Evolutionary conservation across 1,284 basidiomycete genomes (phyloP), one percentile per base, ranked within the genome.

Genomic region (Ganoderma leucocontextum): DNA sequence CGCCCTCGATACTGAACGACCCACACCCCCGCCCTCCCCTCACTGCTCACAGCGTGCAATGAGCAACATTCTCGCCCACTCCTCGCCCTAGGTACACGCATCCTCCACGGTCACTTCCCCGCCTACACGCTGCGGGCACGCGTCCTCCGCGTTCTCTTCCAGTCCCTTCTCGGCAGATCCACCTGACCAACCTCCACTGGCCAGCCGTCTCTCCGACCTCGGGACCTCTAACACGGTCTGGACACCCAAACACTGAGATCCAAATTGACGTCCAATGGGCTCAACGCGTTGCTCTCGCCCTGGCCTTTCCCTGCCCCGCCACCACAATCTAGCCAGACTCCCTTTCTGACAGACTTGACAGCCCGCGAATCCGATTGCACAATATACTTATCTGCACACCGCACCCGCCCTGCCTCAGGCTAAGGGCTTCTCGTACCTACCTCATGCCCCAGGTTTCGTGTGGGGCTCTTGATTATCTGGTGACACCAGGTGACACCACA

Each of bases 151-250:
- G n/a, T 39, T 60, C 22, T 38, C 41, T 17, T 60, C 38, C 19
- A 39, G 58, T 25, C 22, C 58, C 22, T 22, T 60, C 58, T 60
- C 58, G 58, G 58, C 58, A 60, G n/a, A 41, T 38, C 58, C 38
- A 39, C 38, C 58, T 38, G 55, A 38, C 55, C 7, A 38, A 35
- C n/a, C 55, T 22, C 22, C 22, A 19, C 36, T 22, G 57, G 57
- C 36, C 55, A 36, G 9, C 39, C 57, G 12, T 36, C 55, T 38
- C 35, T 33, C 55, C 55, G 55, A 58, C 33, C 55, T 15, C 13
- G 41, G 47, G 12, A 22, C 10, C 22, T 49, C 22, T n/a, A 49
- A 13, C 29, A 29, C 29, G 22, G 8, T 25, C 47, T 47, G 5
- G 44, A 19, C 44, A 22, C n/a, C 44, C 19, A n/a, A 9, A 2